Evolutionary conservation across 1,284 basidiomycete genomes (phyloP).

Genomic region (Rhodotorula sp.): DNA sequence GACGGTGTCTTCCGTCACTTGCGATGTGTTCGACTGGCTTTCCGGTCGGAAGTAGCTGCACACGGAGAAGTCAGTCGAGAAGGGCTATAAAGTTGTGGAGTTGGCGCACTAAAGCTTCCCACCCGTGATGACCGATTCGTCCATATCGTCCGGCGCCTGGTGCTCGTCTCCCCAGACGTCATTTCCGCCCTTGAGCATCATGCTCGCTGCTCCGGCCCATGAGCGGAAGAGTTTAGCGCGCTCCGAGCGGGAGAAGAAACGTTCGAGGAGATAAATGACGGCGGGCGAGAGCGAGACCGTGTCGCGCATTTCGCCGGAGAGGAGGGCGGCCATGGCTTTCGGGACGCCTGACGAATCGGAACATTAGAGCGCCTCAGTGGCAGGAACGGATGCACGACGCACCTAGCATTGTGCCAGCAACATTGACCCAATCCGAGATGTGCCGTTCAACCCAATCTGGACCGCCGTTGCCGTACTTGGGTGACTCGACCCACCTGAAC

Average conservation of each 20-base stretch:
- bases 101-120: conserved; percentile 38
- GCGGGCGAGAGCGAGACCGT: conserved; percentile 54
- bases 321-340: conserved; percentile 75
- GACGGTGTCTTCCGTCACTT: conserved; percentile 49
- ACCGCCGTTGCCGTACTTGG: too few relatives aligned
- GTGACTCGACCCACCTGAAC: too few relatives aligned
- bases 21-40: conserved; percentile 36
- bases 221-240: conserved; percentile 86
- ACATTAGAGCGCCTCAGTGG: conserved; percentile 9
- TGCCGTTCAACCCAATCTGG: too few relatives aligned
- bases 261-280: conserved; percentile 58
- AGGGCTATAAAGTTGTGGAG: neutral
- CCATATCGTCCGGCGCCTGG: conserved; percentile 71
- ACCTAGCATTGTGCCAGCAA: too few relatives aligned
- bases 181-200: conserved; percentile 49
- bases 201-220: conserved; percentile 77
- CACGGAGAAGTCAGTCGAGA: neutral
- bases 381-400: conserved; percentile 8
- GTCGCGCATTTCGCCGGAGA: conserved; percentile 86
- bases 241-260: conserved; percentile 86
- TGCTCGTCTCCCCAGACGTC: conserved; percentile 72
- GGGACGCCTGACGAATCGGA: neutral
- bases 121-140: conserved; percentile 52
- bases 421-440: too few relatives aligned
- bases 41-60: conserved; percentile 42